These are phyloP conservation scores for Metschnikowia sp. DNA, from an alignment of 805 yeast species.

Conservation along the genomic window DNA sequence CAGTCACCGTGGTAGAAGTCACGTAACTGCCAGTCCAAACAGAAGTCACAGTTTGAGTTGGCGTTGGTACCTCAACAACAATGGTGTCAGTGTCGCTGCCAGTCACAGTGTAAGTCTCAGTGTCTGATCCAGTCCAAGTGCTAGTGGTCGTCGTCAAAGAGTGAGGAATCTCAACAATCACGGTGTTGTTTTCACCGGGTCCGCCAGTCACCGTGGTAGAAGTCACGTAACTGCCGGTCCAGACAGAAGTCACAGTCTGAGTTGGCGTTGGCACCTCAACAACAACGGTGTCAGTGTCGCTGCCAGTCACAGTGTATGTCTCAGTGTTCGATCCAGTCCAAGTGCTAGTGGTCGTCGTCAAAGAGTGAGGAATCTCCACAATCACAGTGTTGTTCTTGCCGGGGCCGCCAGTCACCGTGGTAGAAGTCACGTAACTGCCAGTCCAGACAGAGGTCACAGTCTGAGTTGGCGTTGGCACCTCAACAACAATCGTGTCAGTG, in stretches of 20 bases:
- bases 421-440: too few species aligned
- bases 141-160: not conserved
- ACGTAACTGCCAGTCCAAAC: too few species aligned
- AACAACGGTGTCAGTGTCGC: not conserved
- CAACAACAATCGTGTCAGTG: too few species aligned
- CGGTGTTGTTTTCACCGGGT: slow-evolving; percentile 11
- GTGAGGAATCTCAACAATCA: slow-evolving; percentile 10
- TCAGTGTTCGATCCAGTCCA: slow-evolving; percentile 18
- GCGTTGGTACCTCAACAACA: slow-evolving; percentile 1
- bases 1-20: too few species aligned
- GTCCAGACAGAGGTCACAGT: too few species aligned
- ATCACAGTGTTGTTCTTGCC: too few species aligned
- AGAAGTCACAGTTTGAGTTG: slow-evolving; percentile 7
- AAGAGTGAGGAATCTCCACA: too few species aligned
- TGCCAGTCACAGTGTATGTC: slow-evolving; percentile 16
- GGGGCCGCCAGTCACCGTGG: too few species aligned
- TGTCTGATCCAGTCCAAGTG: not conserved
- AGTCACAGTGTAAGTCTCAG: not conserved
- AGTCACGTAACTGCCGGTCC: slow-evolving; percentile 10
- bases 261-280: not conserved
- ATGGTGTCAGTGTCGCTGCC: slow-evolving; percentile 8
- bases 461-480: too few species aligned
- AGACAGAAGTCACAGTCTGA: slow-evolving; percentile 6
- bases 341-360: slow-evolving; percentile 14
- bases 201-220: slow-evolving; percentile 5